Conservation (phyloP, 2,329 filamentous ascomycete genomes). For the Periconia digitata region DNA sequence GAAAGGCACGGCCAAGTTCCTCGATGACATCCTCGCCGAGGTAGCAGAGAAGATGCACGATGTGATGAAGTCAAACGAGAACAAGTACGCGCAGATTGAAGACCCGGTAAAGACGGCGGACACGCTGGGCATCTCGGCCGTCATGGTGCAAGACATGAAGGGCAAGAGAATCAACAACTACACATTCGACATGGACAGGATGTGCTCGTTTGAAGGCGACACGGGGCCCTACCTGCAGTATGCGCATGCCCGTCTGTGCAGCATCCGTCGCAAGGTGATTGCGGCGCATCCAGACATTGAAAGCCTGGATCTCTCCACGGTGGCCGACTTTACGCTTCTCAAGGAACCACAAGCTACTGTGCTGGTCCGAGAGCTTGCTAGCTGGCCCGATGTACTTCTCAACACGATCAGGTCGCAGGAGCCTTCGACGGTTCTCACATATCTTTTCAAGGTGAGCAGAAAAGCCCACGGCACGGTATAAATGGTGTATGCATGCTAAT, state of each 20-base stretch:
- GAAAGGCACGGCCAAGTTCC: constrained; percentile 59
- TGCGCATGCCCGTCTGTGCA: constrained; percentile 55
- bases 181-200: constrained; percentile 76
- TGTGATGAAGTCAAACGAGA: constrained; percentile 86
- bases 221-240: constrained; percentile 86
- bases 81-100: constrained; percentile 88
- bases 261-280: constrained; percentile 55
- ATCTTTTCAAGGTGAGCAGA: constrained; percentile 77
- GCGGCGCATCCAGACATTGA: constrained; percentile 49
- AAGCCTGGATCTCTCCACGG: constrained; percentile 59
- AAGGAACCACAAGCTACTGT: constrained; percentile 72
- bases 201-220: constrained; percentile 83
- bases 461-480: no score
- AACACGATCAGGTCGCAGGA: constrained; percentile 86
- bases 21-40: constrained; percentile 53
- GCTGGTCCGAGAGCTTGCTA: constrained; percentile 72
- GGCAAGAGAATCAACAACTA: constrained; percentile 78
- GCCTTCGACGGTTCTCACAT: constrained; percentile 67
- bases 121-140: constrained; percentile 85
- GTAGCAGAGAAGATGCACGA: constrained; percentile 97
- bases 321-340: constrained; percentile 70
- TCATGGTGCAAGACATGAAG: constrained; percentile 98
- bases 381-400: constrained; percentile 82
- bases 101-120: constrained; percentile 82
- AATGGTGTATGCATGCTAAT: no score